phyloP scores from a whole-genome alignment of 2,329 filamentous ascomycete genomes.

The Aphanoascus verrucosus region DNA sequence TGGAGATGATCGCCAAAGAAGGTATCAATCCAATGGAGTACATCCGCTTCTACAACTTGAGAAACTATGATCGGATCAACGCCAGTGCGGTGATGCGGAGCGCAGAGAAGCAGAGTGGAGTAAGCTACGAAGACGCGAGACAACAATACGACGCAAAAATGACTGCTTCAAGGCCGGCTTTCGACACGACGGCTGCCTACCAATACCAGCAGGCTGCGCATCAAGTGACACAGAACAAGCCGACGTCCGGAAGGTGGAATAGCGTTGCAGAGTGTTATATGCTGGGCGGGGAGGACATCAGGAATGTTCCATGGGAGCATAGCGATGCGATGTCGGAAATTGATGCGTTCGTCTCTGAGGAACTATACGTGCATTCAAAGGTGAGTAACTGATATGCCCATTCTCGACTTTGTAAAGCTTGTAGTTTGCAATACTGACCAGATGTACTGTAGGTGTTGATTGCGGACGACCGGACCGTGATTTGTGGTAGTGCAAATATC shows the following conservation, averaged over 20 bases:
- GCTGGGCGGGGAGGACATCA: slow-evolving; percentile 53
- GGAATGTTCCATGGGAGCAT: slow-evolving; percentile 67
- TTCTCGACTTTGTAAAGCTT: slow-evolving; percentile 40
- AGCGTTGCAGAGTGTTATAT: slow-evolving; percentile 71
- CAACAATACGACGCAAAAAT: slow-evolving; percentile 39
- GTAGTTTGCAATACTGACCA: not conserved
- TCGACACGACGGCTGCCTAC: slow-evolving; percentile 41
- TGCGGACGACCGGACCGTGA: slow-evolving; percentile 69
- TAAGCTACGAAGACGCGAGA: slow-evolving; percentile 37
- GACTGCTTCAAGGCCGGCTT: slow-evolving; percentile 26
- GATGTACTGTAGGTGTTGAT: slow-evolving; percentile 55
- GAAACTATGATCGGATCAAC: slow-evolving; percentile 86
- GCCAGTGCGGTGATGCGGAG: slow-evolving; percentile 60
- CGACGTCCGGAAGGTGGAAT: slow-evolving; percentile 39
- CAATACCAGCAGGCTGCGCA: slow-evolving; percentile 62
- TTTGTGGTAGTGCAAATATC: slow-evolving; percentile 65
- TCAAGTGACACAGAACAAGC: slow-evolving; percentile 35
- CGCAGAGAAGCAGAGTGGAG: slow-evolving; percentile 34
- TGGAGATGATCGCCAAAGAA: slow-evolving; percentile 59
- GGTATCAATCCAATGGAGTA: slow-evolving; percentile 70
- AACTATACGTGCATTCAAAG: slow-evolving; percentile 91
- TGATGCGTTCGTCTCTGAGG: slow-evolving; percentile 82
- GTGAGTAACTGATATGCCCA: slow-evolving; percentile 17
- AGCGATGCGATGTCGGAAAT: slow-evolving; percentile 61
- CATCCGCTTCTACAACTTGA: slow-evolving; percentile 87